These are phyloP conservation scores for Polychytrium aggregatum DNA, from an alignment of 192 early-diverging fungal genomes.

Conservation along the genomic window DNA sequence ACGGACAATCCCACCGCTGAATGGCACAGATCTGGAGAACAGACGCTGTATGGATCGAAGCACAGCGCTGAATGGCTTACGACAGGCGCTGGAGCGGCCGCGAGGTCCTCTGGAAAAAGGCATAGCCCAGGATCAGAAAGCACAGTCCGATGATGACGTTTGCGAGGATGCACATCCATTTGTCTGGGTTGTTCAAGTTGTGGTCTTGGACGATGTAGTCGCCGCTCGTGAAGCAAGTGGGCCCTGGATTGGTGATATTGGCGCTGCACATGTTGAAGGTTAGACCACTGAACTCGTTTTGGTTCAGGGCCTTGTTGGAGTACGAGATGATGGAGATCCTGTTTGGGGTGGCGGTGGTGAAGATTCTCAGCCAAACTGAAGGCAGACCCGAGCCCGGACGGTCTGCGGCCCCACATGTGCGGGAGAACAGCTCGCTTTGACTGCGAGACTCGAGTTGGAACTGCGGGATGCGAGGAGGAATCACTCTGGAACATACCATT, in stretches of 20 bases:
- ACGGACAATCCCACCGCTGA: no score
- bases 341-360: slow-evolving; percentile 1
- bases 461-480: neutral
- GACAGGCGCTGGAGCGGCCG: no score
- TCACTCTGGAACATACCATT: slow-evolving; percentile 7
- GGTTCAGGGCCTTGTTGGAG: slow-evolving; percentile 27
- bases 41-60: no score
- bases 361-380: neutral
- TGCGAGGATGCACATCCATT: slow-evolving; percentile 13
- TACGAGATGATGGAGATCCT: slow-evolving; percentile 32
- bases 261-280: no score
- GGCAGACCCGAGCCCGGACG: neutral
- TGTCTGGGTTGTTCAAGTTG: slow-evolving; percentile 4
- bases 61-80: no score
- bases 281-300: slow-evolving; percentile 35
- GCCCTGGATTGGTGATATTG: no score
- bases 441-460: no score
- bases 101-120: slow-evolving; percentile 16
- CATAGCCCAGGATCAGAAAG: slow-evolving; percentile 10
- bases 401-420: no score
- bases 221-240: no score
- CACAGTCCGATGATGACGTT: slow-evolving; percentile 1
- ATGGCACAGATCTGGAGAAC: no score
- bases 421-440: no score
- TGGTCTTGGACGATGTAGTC: no score